phyloP scores from a whole-genome alignment of 495 filamentous ascomycete genomes.

The Penicillium atrosanguineum region DNA sequence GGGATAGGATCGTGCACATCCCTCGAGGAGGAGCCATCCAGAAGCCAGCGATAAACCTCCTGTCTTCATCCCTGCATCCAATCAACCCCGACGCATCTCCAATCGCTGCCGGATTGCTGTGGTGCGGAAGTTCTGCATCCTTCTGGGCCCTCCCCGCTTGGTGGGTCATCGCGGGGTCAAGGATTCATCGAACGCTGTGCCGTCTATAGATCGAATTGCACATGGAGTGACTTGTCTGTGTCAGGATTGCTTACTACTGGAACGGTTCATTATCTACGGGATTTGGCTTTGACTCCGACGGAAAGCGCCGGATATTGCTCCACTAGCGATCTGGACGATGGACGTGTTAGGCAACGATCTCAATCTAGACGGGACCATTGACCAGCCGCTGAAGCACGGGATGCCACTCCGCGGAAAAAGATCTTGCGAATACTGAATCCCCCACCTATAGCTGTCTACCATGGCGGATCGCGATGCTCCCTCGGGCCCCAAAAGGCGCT shows the following conservation, averaged over 20 bases:
- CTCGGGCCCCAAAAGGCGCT: conserved; percentile 65
- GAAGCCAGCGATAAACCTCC: conserved; percentile 23
- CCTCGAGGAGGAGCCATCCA: conserved; percentile 20
- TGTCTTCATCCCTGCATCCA: conserved; percentile 11
- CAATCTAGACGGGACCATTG: conserved; percentile 22
- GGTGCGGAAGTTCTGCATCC: neutral
- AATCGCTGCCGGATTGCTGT: neutral
- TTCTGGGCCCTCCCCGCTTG: conserved; percentile 12
- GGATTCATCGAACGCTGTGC: conserved; percentile 3
- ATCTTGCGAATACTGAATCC: conserved; percentile 5
- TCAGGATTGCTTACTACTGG: neutral
- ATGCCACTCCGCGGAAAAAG: conserved; percentile 27
- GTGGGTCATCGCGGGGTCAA: conserved; percentile 27
- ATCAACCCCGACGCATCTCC: conserved; percentile 13
- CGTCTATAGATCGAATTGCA: conserved; percentile 7
- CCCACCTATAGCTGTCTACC: conserved; percentile 17
- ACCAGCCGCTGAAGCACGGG: conserved; percentile 26
- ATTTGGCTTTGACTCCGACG: neutral
- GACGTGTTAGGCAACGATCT: conserved; percentile 7
- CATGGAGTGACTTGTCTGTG: neutral
- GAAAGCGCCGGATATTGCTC: neutral
- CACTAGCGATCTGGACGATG: conserved; percentile 10
- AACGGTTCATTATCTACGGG: neutral
- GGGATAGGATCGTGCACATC: neutral
- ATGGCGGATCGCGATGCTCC: conserved; percentile 33